Evolutionary conservation across 2,329 filamentous ascomycete genomes (phyloP).

Genomic region (Lecanicillium sp.): DNA sequence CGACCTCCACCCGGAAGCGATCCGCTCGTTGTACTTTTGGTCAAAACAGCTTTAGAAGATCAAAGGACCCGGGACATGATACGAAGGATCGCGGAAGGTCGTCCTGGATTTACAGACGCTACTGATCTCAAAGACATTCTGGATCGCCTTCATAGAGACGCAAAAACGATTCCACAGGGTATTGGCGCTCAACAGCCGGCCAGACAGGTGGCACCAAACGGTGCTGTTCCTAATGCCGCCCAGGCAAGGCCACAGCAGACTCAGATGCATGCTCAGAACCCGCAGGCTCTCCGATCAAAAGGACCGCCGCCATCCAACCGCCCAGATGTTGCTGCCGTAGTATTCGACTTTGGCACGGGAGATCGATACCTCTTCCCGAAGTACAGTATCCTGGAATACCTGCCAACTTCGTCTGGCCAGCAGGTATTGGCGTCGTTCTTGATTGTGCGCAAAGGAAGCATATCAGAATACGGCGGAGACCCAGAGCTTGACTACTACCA

Average conservation of each 20-base stretch:
- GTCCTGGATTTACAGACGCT: slow-evolving; percentile 43
- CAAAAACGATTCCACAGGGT: slow-evolving; percentile 25
- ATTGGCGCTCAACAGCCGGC: slow-evolving; percentile 20
- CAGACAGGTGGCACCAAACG: slow-evolving; percentile 21
- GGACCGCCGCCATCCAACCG: slow-evolving; percentile 46
- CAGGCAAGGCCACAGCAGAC: slow-evolving; percentile 10
- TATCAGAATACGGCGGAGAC: slow-evolving; percentile 57
- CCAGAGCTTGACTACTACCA: slow-evolving; percentile 66
- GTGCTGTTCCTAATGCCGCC: slow-evolving; percentile 21
- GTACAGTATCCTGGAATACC: slow-evolving; percentile 66
- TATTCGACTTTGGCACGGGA: slow-evolving; percentile 64
- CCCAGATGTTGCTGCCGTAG: slow-evolving; percentile 57
- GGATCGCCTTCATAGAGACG: slow-evolving; percentile 38
- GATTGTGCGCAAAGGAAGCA: slow-evolving; percentile 64
- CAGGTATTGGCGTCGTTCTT: slow-evolving; percentile 69
- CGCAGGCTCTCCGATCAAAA: slow-evolving; percentile 53
- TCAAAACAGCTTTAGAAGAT: slow-evolving; percentile 51
- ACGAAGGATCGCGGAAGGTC: slow-evolving; percentile 43
- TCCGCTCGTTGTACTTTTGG: slow-evolving; percentile 46
- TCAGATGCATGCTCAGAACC: slow-evolving; percentile 22
- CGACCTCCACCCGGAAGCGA: slow-evolving; percentile 47
- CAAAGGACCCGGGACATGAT: slow-evolving; percentile 41
- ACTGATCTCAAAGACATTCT: slow-evolving; percentile 46
- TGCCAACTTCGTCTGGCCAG: slow-evolving; percentile 40
- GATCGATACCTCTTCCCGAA: slow-evolving; percentile 75